Evolutionary conservation across 1,284 basidiomycete genomes (phyloP).

Genomic region (Moesziomyces parantarcticus): DNA sequence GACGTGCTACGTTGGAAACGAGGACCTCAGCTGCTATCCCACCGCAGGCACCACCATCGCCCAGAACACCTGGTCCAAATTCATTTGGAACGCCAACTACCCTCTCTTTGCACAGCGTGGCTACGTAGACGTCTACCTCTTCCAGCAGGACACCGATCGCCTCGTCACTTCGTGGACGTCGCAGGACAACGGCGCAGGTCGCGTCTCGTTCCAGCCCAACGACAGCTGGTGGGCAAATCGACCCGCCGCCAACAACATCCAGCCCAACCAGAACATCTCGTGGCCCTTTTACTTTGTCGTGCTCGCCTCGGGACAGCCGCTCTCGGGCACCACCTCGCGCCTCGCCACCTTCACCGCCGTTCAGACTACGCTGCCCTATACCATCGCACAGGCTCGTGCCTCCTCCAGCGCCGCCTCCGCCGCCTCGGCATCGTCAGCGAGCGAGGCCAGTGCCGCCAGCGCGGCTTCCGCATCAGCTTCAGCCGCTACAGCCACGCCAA

Average conservation of each 20-base stretch:
- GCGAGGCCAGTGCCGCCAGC: constrained; percentile 16
- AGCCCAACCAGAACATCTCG: constrained; percentile 52
- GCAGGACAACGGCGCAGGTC: constrained; percentile 49
- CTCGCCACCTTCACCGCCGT: constrained; percentile 54
- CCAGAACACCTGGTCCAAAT: constrained; percentile 52
- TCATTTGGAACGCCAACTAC: constrained; percentile 63
- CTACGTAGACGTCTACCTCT: constrained; percentile 61
- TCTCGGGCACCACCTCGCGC: constrained; percentile 46
- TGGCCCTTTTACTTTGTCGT: constrained; percentile 66
- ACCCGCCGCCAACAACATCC: constrained; percentile 48
- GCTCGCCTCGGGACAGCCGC: constrained; percentile 33
- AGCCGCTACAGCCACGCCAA: constrained; percentile 17
- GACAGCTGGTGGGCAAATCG: constrained; percentile 59
- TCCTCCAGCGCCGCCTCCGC: constrained; percentile 32
- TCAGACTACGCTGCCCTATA: constrained; percentile 53
- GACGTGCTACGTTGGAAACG: constrained; percentile 56
- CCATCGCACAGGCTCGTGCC: constrained; percentile 37
- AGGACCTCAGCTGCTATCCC: constrained; percentile 60
- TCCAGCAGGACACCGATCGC: constrained; percentile 53
- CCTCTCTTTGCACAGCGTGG: constrained; percentile 55
- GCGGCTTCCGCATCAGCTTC: constrained; percentile 23
- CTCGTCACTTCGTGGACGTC: constrained; percentile 54
- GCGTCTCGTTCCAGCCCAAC: constrained; percentile 53
- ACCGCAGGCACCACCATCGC: constrained; percentile 39
- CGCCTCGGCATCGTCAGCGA: constrained; percentile 27